phyloP scores from a whole-genome alignment of 306 rosid species.

The Trichosanthes cucumerina region DNA sequence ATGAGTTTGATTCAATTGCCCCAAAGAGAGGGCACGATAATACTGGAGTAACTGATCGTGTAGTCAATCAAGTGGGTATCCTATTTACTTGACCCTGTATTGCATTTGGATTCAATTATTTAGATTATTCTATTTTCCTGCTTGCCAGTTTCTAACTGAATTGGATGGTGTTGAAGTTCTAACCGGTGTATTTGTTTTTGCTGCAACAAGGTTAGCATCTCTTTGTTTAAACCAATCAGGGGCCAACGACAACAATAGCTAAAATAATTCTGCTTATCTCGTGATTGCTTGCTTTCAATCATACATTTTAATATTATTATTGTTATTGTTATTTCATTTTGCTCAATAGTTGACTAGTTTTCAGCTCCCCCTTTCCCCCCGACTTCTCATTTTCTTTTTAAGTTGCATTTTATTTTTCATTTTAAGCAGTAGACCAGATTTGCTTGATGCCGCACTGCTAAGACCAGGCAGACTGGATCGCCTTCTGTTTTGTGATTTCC shows the following conservation, averaged over 20 bases:
- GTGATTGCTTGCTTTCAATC: background rate
- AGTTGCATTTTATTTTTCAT: slow-evolving; percentile 19
- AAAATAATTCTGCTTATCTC: background rate
- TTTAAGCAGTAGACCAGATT: slow-evolving; percentile 91
- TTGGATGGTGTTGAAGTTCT: slow-evolving; percentile 92
- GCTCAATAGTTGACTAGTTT: background rate
- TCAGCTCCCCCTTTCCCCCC: background rate
- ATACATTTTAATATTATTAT: background rate
- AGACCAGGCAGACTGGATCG: slow-evolving; percentile 97
- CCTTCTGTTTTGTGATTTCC: slow-evolving; percentile 88
- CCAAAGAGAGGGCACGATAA: slow-evolving; percentile 99
- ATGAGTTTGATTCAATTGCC: slow-evolving; percentile 95
- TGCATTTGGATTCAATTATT: slow-evolving; percentile 6
- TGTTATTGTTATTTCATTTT: background rate
- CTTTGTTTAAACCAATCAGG: background rate
- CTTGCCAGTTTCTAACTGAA: slow-evolving; percentile 88
- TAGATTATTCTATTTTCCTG: slow-evolving; percentile 19
- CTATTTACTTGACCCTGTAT: slow-evolving; percentile 2
- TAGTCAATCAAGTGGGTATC: slow-evolving; percentile 77
- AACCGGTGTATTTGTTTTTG: slow-evolving; percentile 94
- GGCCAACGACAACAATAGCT: background rate
- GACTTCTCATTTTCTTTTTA: background rate
- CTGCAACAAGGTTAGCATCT: slow-evolving; percentile 89
- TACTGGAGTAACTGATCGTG: slow-evolving; percentile 98
- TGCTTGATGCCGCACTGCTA: slow-evolving; percentile 90